These are phyloP conservation scores for Eucalyptus leucophloia DNA, from an alignment of 345 rosid species.

Conservation along the genomic window DNA sequence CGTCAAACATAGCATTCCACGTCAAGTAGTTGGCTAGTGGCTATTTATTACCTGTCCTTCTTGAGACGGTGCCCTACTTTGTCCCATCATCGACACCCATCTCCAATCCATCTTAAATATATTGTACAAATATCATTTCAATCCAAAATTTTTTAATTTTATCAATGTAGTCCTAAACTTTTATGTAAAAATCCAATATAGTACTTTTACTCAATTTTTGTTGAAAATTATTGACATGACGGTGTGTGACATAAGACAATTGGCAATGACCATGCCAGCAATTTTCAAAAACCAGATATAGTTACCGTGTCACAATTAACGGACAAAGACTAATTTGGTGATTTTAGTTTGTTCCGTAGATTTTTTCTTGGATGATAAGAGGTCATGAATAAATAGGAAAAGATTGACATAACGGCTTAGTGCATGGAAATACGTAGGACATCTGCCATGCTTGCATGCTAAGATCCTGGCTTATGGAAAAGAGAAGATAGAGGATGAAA, in stretches of 20 bases:
- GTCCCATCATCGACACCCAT: neutral
- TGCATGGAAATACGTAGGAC: neutral
- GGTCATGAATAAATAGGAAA: neutral
- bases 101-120: neutral
- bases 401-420: neutral
- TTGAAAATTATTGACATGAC: too few species aligned
- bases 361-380: too few species aligned
- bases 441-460: neutral
- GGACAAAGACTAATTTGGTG: neutral
- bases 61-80: neutral
- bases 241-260: fast-evolving
- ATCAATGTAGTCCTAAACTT: neutral
- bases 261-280: neutral
- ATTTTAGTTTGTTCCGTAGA: neutral
- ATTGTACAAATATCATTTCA: too few species aligned
- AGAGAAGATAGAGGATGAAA: neutral
- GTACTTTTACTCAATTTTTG: too few species aligned
- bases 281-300: too few species aligned
- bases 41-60: neutral
- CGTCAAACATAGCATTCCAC: neutral
- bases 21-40: neutral
- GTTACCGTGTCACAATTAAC: neutral
- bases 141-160: too few species aligned
- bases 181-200: too few species aligned
- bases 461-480: too few species aligned